Base-by-base conservation (phyloP, 768 basidiomycete genomes). In the Phylloporus rhodoxanthus region DNA sequence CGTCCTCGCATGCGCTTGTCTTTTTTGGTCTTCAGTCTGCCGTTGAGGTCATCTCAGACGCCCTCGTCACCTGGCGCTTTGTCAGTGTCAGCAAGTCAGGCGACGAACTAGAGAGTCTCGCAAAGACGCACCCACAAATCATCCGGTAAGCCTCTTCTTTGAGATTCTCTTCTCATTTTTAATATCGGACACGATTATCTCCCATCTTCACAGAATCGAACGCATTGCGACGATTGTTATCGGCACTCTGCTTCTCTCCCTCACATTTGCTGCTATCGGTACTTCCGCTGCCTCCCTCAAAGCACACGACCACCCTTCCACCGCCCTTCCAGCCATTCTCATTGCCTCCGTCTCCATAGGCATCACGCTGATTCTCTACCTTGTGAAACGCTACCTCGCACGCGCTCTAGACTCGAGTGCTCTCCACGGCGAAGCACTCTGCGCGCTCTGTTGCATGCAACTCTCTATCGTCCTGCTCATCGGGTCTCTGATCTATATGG, bases 21-120 rank as follows among this genome's bases (percentile, higher is more conserved):
- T 77, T 77, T 61, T 77, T 73, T 41, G 75, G 76, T 1, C 67
- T 77, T 14, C 76, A 77, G 37, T 76, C 75, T 0, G 72, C 57
- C 4, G 72, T 76, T 33, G 76, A 77, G 51, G 75, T 76, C 29
- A 59, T 71, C 43, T 76, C 75, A 17, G 67, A 74, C 4, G 25
- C 61, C 40, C 63, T 77, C 13, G 76, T 76, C 21, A 52, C 73
- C 10, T 77, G 76, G 75, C 62, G 75, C 26, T 77, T 76, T 48
- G 36, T 67, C 26, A 48, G 64, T 14, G 60, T 68, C 9, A 55
- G 57, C 6, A 66, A 60, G 38, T 67, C 68, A 17, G 67, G 68
- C 11, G 66, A 74, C 37, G 69, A 72, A 52, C 49, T 29, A 23
- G 45, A 49, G 20, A 39, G 1, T 38, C 7, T 32, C 9, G 28